phyloP scores from a whole-genome alignment of 2,329 filamentous ascomycete genomes.

The Nigrospora sphaerica region DNA sequence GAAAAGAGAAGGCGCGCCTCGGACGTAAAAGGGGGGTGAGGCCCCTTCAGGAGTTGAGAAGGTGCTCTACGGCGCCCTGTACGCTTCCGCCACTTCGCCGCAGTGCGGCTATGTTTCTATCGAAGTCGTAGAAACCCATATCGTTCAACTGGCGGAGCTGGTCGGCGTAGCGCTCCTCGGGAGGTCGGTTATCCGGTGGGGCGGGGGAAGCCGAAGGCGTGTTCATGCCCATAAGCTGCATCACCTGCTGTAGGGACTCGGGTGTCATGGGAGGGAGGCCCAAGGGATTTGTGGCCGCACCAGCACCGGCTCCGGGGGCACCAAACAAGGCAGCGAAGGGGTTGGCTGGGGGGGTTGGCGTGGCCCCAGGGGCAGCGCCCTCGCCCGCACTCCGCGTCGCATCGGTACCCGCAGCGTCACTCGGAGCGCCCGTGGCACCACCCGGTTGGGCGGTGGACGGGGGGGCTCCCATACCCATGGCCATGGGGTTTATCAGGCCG shows the following conservation, averaged over 20 bases:
- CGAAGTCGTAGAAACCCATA: conserved; percentile 98
- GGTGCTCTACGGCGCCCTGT: conserved; percentile 78
- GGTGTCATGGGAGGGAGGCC: conserved; percentile 42
- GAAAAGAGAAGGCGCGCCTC: no score
- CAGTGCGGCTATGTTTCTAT: conserved; percentile 82
- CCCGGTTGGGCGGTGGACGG: not conserved
- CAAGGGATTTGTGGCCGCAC: conserved; percentile 23
- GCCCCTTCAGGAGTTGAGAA: conserved; percentile 36
- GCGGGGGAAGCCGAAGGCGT: conserved; percentile 36
- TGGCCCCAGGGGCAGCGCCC: not conserved
- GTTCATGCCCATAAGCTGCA: conserved; percentile 39
- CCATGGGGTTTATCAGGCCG: conserved; percentile 14
- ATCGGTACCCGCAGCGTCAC: conserved; percentile 4
- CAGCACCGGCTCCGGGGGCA: conserved; percentile 15
- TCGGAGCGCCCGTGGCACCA: conserved; percentile 6
- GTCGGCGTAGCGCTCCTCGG: conserved; percentile 86
- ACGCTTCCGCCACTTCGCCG: conserved; percentile 88
- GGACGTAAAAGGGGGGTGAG: no score
- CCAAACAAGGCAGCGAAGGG: conserved; percentile 63
- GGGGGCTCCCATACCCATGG: not conserved
- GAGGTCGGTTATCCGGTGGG: conserved; percentile 75
- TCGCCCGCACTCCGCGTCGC: not conserved
- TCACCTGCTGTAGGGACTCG: conserved; percentile 47
- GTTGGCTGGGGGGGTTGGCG: conserved; percentile 39
- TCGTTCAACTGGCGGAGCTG: conserved; percentile 90